These are phyloP conservation scores for Rhodotorula paludigena DNA, from an alignment of 768 basidiomycete genomes.

Conservation along the genomic window DNA sequence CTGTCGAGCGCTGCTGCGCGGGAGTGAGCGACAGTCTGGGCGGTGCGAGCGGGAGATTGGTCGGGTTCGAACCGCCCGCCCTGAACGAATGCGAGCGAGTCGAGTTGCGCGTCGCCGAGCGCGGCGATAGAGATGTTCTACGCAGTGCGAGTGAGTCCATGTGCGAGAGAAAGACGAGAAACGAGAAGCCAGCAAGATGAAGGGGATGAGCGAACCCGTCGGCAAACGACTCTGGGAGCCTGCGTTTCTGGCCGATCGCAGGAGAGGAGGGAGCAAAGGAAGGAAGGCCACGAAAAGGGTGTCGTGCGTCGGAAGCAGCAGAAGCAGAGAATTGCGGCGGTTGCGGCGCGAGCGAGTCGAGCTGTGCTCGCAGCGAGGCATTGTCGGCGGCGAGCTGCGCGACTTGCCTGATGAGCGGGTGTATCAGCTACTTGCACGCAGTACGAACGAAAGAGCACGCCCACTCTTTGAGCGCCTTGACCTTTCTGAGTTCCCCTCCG, in stretches of 20 bases:
- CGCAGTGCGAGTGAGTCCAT: not conserved
- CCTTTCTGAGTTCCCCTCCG: not conserved
- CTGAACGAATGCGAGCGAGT: not conserved
- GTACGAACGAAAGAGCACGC: not conserved
- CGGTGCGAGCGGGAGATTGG: not conserved
- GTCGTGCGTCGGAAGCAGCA: not conserved
- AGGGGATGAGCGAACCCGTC: too few relatives aligned
- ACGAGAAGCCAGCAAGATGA: too few relatives aligned
- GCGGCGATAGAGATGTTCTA: not conserved
- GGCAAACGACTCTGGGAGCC: too few relatives aligned
- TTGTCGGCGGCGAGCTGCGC: constrained; percentile 12
- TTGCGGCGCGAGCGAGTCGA: not conserved
- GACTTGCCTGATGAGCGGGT: constrained; percentile 7
- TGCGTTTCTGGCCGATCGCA: not conserved
- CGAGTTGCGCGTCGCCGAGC: not conserved
- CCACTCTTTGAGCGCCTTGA: constrained; percentile 5
- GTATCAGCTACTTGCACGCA: not conserved
- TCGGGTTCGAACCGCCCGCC: not conserved
- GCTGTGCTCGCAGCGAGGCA: not conserved
- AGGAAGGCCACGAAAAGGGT: not conserved
- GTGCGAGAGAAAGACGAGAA: not conserved
- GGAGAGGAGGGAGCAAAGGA: not conserved
- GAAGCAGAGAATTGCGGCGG: not conserved
- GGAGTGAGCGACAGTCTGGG: constrained; percentile 11
- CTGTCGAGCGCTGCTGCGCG: not conserved